phyloP scores from a whole-genome alignment of 129 eudicot species.

The Artemisia argyi region DNA sequence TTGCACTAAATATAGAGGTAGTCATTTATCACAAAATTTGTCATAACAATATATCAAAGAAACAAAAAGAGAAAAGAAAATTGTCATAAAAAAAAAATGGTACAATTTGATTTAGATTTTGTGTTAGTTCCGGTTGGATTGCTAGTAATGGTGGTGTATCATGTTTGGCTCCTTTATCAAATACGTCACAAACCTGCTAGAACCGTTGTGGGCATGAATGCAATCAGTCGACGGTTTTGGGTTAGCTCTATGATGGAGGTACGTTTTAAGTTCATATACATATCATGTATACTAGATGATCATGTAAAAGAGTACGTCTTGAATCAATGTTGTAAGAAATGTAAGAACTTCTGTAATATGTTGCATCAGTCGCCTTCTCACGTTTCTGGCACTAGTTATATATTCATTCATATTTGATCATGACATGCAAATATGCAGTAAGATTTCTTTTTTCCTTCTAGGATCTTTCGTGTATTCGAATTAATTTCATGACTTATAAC shows the following conservation, averaged over 20 bases:
- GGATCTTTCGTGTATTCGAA: too few species aligned
- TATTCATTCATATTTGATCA: too few species aligned
- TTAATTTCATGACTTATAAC: too few species aligned
- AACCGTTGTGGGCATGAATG: conserved; percentile 82
- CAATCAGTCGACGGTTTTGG: conserved; percentile 83
- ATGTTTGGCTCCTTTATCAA: conserved; percentile 60
- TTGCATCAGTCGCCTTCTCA: too few species aligned
- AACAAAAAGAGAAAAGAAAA: too few species aligned
- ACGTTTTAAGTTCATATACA: background rate
- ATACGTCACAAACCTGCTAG: conserved; percentile 48
- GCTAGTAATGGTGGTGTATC: conserved; percentile 58
- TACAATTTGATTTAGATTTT: conserved; percentile 54
- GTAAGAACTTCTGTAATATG: too few species aligned
- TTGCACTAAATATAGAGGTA: background rate
- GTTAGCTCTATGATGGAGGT: conserved; percentile 90
- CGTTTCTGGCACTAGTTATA: too few species aligned
- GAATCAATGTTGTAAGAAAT: too few species aligned
- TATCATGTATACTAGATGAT: background rate
- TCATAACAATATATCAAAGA: too few species aligned
- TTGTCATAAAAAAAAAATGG: conserved; percentile 33
- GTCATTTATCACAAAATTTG: background rate
- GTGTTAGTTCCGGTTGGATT: conserved; percentile 73
- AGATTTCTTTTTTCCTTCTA: too few species aligned
- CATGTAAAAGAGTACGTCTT: too few species aligned
- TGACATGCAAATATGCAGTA: too few species aligned